phyloP scores from a whole-genome alignment of 2,329 filamentous ascomycete genomes.

The Dothiorella sarmentorum region DNA sequence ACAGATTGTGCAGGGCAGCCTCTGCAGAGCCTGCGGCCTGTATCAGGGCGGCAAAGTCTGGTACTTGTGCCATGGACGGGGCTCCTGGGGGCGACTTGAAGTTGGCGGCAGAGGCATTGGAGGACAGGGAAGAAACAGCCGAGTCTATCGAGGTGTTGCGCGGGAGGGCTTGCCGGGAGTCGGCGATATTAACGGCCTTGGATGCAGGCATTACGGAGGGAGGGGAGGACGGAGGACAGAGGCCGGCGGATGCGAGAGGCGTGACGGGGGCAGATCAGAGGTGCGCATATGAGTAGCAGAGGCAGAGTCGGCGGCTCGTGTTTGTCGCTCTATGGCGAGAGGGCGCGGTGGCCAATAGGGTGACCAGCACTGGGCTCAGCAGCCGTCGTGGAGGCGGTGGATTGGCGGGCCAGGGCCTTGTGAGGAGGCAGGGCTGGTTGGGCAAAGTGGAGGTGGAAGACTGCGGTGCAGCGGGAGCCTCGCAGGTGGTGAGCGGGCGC shows the following conservation, averaged over 20 bases:
- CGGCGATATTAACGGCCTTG: constrained; percentile 31
- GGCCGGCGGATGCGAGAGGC: constrained; percentile 26
- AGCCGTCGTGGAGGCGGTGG: constrained; percentile 35
- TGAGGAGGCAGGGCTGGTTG: not conserved
- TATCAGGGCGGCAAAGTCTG: constrained; percentile 76
- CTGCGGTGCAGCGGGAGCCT: constrained; percentile 1
- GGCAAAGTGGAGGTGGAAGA: not conserved
- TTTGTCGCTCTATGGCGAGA: constrained; percentile 14
- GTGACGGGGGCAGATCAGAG: constrained; percentile 36
- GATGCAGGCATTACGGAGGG: constrained; percentile 35
- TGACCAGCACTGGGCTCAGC: constrained; percentile 36
- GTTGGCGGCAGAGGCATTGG: constrained; percentile 54
- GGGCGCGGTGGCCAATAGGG: constrained; percentile 30
- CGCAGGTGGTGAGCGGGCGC: not conserved
- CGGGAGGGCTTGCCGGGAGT: constrained; percentile 41
- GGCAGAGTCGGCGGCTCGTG: constrained; percentile 9
- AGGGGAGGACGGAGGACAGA: constrained; percentile 35
- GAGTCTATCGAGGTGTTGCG: constrained; percentile 91
- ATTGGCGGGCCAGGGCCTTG: constrained; percentile 21
- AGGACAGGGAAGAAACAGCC: constrained; percentile 65
- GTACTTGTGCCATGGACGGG: constrained; percentile 45
- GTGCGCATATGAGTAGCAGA: constrained; percentile 30
- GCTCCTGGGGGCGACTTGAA: constrained; percentile 40
- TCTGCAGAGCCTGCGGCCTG: constrained; percentile 84
- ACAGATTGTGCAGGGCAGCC: constrained; percentile 78